phyloP scores from a whole-genome alignment of 352 stramenopile species.

The Thraustotheca clavata region DNA sequence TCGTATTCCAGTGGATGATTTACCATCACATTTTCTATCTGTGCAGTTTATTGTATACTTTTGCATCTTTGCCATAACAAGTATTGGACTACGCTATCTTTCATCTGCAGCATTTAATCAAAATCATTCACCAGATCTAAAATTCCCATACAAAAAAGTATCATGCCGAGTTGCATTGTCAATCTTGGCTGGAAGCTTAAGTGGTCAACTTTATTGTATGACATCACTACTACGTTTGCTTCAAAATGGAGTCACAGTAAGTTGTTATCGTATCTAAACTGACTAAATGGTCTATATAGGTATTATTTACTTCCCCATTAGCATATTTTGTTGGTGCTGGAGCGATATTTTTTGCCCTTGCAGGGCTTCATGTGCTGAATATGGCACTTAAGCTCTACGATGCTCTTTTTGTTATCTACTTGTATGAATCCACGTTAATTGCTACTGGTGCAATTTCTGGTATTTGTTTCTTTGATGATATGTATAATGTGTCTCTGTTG shows the following conservation, averaged over 20 bases:
- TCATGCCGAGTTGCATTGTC: conserved; percentile 45
- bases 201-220: conserved; percentile 73
- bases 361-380: conserved; percentile 65
- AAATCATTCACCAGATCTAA: conserved; percentile 21
- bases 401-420: conserved; percentile 70
- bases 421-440: conserved; percentile 80
- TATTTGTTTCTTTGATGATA: conserved; percentile 73
- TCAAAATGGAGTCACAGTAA: conserved; percentile 39
- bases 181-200: conserved; percentile 58
- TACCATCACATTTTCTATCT: conserved; percentile 41
- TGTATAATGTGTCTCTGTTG: conserved; percentile 50
- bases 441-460: conserved; percentile 61
- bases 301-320: conserved; percentile 27
- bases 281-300: not conserved
- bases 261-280: conserved; percentile 33
- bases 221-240: conserved; percentile 51
- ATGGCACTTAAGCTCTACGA: conserved; percentile 74
- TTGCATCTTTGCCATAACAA: conserved; percentile 29
- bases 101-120: conserved; percentile 45
- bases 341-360: conserved; percentile 49
- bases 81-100: conserved; percentile 47
- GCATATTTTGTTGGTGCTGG: conserved; percentile 60
- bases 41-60: conserved; percentile 60
- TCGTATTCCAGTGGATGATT: conserved; percentile 47
- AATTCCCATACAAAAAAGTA: conserved; percentile 28